phyloP scores from a whole-genome alignment of 148 eudicot genomes.

The Silene uniflora region DNA sequence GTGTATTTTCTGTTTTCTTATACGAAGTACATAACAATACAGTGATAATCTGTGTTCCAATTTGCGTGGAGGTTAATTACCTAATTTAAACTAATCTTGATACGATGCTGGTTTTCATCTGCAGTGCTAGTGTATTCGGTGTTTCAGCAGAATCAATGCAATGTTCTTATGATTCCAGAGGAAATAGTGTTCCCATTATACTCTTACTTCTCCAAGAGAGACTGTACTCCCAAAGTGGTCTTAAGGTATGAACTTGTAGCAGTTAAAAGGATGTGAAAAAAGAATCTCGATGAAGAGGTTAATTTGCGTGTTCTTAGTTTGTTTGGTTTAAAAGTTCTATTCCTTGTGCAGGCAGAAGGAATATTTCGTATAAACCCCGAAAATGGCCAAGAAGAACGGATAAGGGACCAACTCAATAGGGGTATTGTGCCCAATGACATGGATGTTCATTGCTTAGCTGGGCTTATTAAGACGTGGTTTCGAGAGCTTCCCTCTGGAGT shows the following conservation, averaged over 20 bases:
- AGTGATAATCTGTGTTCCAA: background rate
- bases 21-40: too few relatives aligned
- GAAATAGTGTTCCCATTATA: constrained; percentile 86
- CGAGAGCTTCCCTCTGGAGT: constrained; percentile 88
- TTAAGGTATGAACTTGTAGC: constrained; percentile 42
- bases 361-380: constrained; percentile 91
- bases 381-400: constrained; percentile 69
- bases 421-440: constrained; percentile 82
- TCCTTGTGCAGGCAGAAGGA: constrained; percentile 66
- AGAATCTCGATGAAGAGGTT: background rate
- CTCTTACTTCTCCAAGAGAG: constrained; percentile 80
- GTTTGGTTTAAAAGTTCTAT: background rate
- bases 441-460: constrained; percentile 85
- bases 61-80: background rate
- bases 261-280: background rate
- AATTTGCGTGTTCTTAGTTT: background rate
- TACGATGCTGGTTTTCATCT: constrained; percentile 6
- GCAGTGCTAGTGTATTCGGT: constrained; percentile 83
- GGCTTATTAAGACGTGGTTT: constrained; percentile 88
- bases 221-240: constrained; percentile 64
- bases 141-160: constrained; percentile 96
- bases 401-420: constrained; percentile 70
- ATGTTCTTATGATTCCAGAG: constrained; percentile 70
- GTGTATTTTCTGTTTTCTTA: too few relatives aligned
- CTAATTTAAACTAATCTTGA: background rate